Percentiles rank a stretch among this genome's conserved stretches.
phyloP scores from a whole-genome alignment of 1,284 basidiomycete species.

The Cutaneotrichosporon mucoides region DNA sequence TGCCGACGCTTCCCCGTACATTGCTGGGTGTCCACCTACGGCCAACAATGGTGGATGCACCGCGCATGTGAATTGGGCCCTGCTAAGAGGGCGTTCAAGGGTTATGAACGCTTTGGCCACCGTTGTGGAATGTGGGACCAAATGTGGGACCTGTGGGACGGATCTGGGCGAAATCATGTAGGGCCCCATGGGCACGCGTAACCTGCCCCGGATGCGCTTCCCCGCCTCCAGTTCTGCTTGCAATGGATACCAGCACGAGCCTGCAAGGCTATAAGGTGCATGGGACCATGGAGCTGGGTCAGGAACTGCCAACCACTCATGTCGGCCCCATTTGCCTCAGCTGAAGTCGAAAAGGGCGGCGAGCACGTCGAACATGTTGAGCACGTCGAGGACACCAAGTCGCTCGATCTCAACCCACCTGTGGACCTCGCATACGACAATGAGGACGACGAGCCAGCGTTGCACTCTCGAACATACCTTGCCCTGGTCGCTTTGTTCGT shows the following conservation, averaged over 20 bases:
- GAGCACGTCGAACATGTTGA: background rate
- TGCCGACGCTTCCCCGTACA: too few species aligned
- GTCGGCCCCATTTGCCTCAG: background rate
- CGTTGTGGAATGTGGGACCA: too few species aligned
- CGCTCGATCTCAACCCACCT: background rate
- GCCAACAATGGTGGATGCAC: too few species aligned
- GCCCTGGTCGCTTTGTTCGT: constrained; percentile 4
- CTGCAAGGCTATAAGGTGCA: background rate
- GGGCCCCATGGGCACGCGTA: too few species aligned
- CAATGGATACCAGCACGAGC: background rate
- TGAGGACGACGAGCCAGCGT: constrained; percentile 4
- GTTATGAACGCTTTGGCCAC: too few species aligned
- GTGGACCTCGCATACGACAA: constrained; percentile 2
- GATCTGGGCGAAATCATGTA: background rate
- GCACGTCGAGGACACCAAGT: background rate
- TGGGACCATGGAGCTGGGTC: background rate
- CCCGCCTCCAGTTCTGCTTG: background rate
- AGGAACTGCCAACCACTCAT: too few species aligned
- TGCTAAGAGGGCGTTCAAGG: too few species aligned
- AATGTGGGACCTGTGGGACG: background rate
- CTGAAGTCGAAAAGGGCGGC: background rate
- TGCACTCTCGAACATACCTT: constrained; percentile 5
- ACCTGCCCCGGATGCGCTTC: too few species aligned
- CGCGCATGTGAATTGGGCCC: too few species aligned
- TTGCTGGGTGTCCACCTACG: too few species aligned